Evolutionary conservation across 202 grass and related monocot species (phyloP), one percentile per base, ranked within the genome.

Genomic region (Carex arenaria): DNA sequence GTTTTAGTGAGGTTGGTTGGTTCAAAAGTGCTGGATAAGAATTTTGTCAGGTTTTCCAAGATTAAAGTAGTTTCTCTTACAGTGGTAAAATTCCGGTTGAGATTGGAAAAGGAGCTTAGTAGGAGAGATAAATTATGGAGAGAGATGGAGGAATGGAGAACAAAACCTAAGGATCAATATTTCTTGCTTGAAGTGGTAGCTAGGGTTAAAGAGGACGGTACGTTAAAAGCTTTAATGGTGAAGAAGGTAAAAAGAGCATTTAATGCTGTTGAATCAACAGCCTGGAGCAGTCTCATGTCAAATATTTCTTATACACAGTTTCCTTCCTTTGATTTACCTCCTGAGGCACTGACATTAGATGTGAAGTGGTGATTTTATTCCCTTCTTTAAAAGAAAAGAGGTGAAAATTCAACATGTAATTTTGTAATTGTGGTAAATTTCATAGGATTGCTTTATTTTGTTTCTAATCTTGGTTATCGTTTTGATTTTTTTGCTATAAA

Each of bases 241-340:
- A 99, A 95, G 82, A 98, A 87, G 67, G 86, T 90, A 28, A 94
- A 86, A 71, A 82, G 71, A 63, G 54, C 82, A 30, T 85, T 94
- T 64, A 61, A 54, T 45, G 40, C 84, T 47, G 64, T 42, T 20
- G 93, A 96, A 26, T 90, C 96, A 67, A 86, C 82, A 73, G 85
- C 93, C 51, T 94, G 91, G 91, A 89, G 96, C 87, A 94, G 87
- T 80, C 56, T 99, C 47, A 89, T 89, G 78, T 96, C 89, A 62
- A 99, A 99, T 72, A 23, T 96, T 80, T 99, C 96, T 47, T 99
- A 96, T 71, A 94, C 96, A 13, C 83, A 89, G 82, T 99, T 99
- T 73, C 70, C 84, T 54, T 86, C 86, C 2, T 83, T 99, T 30
- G 82, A 96, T 55, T 88, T 94, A 59, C 96, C 91, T 69, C 96